phyloP scores from a whole-genome alignment of 371 early-diverging fungal species.

The Coemansia sp. region DNA sequence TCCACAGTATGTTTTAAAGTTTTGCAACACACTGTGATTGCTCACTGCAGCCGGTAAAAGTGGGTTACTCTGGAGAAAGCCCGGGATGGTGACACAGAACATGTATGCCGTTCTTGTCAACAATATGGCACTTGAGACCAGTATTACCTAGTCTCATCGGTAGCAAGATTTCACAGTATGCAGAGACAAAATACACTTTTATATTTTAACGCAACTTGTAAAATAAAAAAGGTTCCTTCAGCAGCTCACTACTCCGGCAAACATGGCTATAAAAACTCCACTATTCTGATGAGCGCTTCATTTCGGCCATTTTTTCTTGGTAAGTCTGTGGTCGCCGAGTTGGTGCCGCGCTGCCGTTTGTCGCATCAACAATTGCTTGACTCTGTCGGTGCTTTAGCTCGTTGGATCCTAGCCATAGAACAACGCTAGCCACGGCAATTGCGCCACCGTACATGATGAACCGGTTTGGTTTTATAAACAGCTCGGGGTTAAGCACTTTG shows the following conservation, averaged over 20 bases:
- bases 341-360: not conserved
- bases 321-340: conserved; percentile 27
- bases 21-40: conserved; percentile 29
- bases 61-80: conserved; percentile 61
- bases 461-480: conserved; percentile 47
- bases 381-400: conserved; percentile 30
- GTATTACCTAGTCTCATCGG: conserved; percentile 54
- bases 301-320: conserved; percentile 40
- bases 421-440: conserved; percentile 26
- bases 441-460: conserved; percentile 43
- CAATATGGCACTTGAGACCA: conserved; percentile 42
- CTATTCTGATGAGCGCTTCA: conserved; percentile 24
- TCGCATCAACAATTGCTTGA: conserved; percentile 1
- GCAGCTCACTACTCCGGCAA: no score
- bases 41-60: conserved; percentile 32
- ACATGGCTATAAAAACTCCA: not conserved
- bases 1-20: conserved; percentile 52
- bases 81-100: conserved; percentile 67
- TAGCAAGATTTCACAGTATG: conserved; percentile 60
- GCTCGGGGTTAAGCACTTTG: conserved; percentile 49
- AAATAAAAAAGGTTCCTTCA: not conserved
- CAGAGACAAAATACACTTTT: conserved; percentile 54
- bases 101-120: conserved; percentile 59
- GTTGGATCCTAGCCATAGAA: conserved; percentile 38
- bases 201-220: conserved; percentile 27